These are phyloP conservation scores for Calonectria hawksworthii DNA, from an alignment of 2,329 filamentous ascomycete species.

Conservation along the genomic window DNA sequence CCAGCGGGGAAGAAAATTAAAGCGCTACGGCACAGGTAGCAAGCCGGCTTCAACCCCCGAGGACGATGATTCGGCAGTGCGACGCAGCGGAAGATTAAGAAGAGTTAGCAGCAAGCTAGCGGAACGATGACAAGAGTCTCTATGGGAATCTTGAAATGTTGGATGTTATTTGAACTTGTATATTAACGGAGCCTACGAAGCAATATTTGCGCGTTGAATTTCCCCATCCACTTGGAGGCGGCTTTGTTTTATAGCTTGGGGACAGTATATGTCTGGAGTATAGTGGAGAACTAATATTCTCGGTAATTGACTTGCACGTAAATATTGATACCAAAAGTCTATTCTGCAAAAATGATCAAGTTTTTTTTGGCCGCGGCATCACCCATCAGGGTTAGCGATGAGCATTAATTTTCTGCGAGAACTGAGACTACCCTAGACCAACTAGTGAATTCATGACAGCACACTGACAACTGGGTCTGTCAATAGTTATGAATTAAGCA, in stretches of 20 bases:
- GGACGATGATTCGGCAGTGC: constrained; percentile 41
- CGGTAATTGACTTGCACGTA: constrained; percentile 20
- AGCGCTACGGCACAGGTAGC: constrained; percentile 30
- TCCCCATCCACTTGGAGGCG: neutral
- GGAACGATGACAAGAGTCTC: constrained; percentile 31
- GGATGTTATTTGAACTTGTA: neutral
- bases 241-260: constrained; percentile 1
- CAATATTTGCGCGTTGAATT: constrained; percentile 10
- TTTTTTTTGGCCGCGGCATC: neutral
- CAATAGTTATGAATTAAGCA: neutral
- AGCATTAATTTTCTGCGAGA: neutral
- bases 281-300: constrained; percentile 16
- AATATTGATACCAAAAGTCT: neutral
- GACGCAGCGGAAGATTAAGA: constrained; percentile 53
- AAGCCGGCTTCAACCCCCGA: constrained; percentile 28
- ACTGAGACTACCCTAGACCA: neutral
- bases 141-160: neutral
- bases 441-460: neutral
- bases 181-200: constrained; percentile 18
- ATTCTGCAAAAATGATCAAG: neutral
- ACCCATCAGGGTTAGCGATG: neutral
- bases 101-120: constrained; percentile 51
- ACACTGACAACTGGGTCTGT: neutral
- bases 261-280: constrained; percentile 14
- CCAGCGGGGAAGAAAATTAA: constrained; percentile 44